Evolutionary conservation across 139 green algal species (phyloP), one percentile per base, ranked within the genome.

Genomic region (Micractinium conductrix): DNA sequence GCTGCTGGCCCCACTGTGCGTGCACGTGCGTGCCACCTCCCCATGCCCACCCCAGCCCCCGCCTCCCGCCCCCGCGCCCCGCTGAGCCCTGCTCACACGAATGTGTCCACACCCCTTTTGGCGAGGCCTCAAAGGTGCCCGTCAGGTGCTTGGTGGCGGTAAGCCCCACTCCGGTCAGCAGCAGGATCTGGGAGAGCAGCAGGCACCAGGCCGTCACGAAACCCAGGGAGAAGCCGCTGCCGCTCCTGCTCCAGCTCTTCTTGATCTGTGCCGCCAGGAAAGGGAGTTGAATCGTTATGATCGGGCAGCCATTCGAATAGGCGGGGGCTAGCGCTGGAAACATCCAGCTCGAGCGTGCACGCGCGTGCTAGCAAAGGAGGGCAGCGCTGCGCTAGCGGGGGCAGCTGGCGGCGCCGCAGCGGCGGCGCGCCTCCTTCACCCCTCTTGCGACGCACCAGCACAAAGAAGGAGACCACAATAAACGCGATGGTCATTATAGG

Each of bases 81-180:
- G n/a, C n/a, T n/a, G n/a, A n/a, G n/a, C n/a, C n/a, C 35, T 12
- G 28, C 76, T 71, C 58, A 72, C 78, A 30, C 30, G 62, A 75
- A 6, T 16, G 37, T 62, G 42, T 62, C 78, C 78, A 83, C 28
- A 82, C 21, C 28, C 74, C 50, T 35, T 33, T 69, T 17, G 40
- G 30, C 1, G 62, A 71, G 0, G 16, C 28, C 43, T 83, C 48
- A 43, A 83, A 80, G 26, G 28, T 55, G 48, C 4, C 4, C 0
- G 73, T 83, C 45, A n/a, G 81, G 67, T 87, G 83, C 65, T 78
- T 74, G 53, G n/a, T 76, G 67, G 65, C 37, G 5, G 53, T 87
- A 2, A 87, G 76, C 30, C 28, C 42, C 5, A 83, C 40, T 0
- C 82, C 82, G 0, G 71, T 75, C 0, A 83, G 44, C 75, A 87